phyloP scores from a whole-genome alignment of 371 early-diverging fungal species.

The Mortierella sp. region DNA sequence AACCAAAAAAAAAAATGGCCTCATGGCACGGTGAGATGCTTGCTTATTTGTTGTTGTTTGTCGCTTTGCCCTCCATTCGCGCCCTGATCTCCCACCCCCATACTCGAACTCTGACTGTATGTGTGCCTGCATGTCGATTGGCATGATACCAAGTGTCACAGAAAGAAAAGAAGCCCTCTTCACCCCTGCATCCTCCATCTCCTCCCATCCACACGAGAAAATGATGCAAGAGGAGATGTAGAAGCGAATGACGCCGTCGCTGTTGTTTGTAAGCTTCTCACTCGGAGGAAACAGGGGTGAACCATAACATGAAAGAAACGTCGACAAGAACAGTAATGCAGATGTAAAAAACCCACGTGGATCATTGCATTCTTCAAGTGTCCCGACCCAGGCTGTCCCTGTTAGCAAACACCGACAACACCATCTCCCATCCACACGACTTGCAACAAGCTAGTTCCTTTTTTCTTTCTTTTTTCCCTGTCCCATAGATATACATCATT shows the following conservation, averaged over 20 bases:
- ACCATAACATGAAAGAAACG: not conserved
- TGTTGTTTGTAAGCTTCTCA: not conserved
- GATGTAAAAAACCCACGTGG: conserved; percentile 2
- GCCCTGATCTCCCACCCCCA: conserved; percentile 2
- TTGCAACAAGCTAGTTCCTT: not conserved
- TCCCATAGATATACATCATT: conserved; percentile 8
- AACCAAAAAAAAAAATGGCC: conserved; percentile 1
- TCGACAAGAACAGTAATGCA: not conserved
- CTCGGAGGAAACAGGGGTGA: not conserved
- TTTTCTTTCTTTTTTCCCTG: not conserved
- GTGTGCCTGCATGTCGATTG: conserved; percentile 4
- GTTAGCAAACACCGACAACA: not conserved
- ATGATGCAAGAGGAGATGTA: not conserved
- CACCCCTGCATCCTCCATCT: not conserved
- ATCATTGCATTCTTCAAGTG: not conserved
- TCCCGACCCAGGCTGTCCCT: not conserved
- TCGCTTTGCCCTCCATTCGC: not conserved
- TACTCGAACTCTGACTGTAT: not conserved
- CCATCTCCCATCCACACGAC: not conserved
- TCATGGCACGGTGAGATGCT: not conserved
- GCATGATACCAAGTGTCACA: conserved; percentile 1
- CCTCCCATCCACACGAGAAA: not conserved
- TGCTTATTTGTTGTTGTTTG: not conserved
- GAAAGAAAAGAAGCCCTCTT: not conserved
- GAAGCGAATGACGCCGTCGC: conserved; percentile 1